These are phyloP conservation scores for Ascochyta viciae-villosae DNA, from an alignment of 2,329 filamentous ascomycete species.

Conservation along the genomic window DNA sequence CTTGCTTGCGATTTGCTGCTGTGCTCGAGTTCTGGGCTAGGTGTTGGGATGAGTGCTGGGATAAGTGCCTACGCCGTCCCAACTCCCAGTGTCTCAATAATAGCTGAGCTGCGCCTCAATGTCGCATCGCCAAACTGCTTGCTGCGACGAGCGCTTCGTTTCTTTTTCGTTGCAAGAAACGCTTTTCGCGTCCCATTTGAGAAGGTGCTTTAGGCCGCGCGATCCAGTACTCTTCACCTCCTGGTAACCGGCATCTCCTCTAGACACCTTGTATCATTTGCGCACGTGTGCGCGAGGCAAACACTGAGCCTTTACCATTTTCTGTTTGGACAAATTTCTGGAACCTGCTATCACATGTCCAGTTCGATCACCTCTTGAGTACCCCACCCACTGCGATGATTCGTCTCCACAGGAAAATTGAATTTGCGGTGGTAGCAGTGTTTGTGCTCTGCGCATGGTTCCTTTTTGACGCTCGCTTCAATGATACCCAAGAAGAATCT, in stretches of 20 bases:
- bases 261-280: constrained; percentile 6
- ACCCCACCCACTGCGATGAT: constrained; percentile 16
- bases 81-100: constrained; percentile 1
- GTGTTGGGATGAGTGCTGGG: not conserved
- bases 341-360: not conserved
- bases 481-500: constrained; percentile 7
- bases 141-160: not conserved
- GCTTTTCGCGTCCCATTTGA: constrained; percentile 5
- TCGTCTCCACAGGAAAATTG: constrained; percentile 18
- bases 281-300: constrained; percentile 8
- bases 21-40: not conserved
- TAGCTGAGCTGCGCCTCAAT: constrained; percentile 19
- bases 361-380: constrained; percentile 2
- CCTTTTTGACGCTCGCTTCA: constrained; percentile 22
- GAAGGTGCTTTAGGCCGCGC: constrained; percentile 5
- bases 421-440: constrained; percentile 19
- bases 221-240: constrained; percentile 3
- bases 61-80: not conserved
- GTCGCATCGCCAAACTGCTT: constrained; percentile 8
- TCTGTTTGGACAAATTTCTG: not conserved
- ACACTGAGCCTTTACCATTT: constrained; percentile 9
- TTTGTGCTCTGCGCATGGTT: constrained; percentile 23
- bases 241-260: not conserved
- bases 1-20: not conserved
- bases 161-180: not conserved